Evolutionary conservation across 192 early-diverging fungal species (phyloP).

Genomic region (Rhizophagus sp.): DNA sequence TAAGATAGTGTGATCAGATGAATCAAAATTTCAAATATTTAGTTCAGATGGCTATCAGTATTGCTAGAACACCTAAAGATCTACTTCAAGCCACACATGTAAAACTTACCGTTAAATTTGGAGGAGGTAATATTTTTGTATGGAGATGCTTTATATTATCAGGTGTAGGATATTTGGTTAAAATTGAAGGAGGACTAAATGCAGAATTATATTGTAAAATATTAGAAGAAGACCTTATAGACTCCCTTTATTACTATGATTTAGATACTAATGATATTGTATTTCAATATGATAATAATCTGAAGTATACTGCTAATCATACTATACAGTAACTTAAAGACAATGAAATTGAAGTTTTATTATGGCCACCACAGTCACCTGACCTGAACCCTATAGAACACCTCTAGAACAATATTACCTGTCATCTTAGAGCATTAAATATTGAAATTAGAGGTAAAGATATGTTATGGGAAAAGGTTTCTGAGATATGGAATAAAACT

Average conservation of each 20-base stretch:
- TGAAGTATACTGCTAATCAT: background rate
- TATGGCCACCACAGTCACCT: background rate
- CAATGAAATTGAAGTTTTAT: background rate
- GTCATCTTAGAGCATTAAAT: background rate
- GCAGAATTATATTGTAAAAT: slow-evolving; percentile 31
- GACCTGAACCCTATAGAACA: background rate
- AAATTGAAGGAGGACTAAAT: slow-evolving; percentile 29
- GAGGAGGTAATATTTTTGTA: slow-evolving; percentile 29
- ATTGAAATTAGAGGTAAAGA: background rate
- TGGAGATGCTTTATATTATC: slow-evolving; percentile 32
- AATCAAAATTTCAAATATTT: no score
- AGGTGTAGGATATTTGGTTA: no score
- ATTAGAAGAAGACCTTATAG: slow-evolving; percentile 26
- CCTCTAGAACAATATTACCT: background rate
- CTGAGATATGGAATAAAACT: no score
- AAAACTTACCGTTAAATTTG: background rate
- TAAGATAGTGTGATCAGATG: no score
- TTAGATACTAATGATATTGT: slow-evolving; percentile 24
- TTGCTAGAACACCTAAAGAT: no score
- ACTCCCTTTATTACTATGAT: slow-evolving; percentile 27
- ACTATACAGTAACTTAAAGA: background rate
- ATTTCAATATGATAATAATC: no score
- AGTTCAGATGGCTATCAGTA: no score
- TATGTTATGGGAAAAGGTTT: no score
- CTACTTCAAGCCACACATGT: no score